Evolutionary conservation across 192 early-diverging fungal genomes (phyloP).

Genomic region (Coemansia sp.): DNA sequence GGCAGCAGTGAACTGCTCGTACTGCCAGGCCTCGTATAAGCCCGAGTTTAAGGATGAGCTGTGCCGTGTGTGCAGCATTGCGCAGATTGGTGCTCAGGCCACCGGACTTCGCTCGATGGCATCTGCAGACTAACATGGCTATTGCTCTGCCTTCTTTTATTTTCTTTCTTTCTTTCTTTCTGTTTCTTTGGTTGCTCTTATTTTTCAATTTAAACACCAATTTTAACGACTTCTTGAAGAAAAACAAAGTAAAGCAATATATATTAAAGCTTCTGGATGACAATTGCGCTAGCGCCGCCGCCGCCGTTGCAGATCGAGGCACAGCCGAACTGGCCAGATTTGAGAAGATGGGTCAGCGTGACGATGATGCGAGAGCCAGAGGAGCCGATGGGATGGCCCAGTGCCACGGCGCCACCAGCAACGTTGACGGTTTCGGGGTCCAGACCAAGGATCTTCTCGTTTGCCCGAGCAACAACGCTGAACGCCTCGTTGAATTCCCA

Average conservation of each 20-base stretch:
- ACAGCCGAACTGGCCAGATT: slow-evolving; percentile 77
- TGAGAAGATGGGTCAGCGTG: slow-evolving; percentile 77
- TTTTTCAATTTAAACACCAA: no score
- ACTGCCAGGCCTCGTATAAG: slow-evolving; percentile 84
- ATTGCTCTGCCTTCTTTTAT: no score
- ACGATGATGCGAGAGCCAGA: slow-evolving; percentile 82
- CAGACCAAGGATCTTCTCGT: slow-evolving; percentile 81
- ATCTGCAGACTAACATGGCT: slow-evolving; percentile 13
- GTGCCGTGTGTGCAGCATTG: slow-evolving; percentile 86
- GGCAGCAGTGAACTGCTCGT: slow-evolving; percentile 77
- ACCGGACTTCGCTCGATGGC: slow-evolving; percentile 64
- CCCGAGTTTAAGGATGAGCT: slow-evolving; percentile 77
- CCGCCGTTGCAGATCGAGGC: slow-evolving; percentile 86
- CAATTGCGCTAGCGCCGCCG: slow-evolving; percentile 70
- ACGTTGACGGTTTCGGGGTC: slow-evolving; percentile 73
- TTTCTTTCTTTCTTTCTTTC: slow-evolving; percentile 7
- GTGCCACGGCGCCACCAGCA: slow-evolving; percentile 77
- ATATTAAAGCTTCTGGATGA: slow-evolving; percentile 60
- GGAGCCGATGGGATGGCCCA: slow-evolving; percentile 83
- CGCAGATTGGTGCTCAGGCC: slow-evolving; percentile 75
- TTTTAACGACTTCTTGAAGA: no score
- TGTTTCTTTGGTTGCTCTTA: neutral
- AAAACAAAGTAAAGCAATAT: no score
- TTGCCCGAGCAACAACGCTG: slow-evolving; percentile 85
- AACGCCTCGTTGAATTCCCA: slow-evolving; percentile 99